Evolutionary conservation across 306 rosid genomes (phyloP).

Genomic region (Trifolium subterraneum): DNA sequence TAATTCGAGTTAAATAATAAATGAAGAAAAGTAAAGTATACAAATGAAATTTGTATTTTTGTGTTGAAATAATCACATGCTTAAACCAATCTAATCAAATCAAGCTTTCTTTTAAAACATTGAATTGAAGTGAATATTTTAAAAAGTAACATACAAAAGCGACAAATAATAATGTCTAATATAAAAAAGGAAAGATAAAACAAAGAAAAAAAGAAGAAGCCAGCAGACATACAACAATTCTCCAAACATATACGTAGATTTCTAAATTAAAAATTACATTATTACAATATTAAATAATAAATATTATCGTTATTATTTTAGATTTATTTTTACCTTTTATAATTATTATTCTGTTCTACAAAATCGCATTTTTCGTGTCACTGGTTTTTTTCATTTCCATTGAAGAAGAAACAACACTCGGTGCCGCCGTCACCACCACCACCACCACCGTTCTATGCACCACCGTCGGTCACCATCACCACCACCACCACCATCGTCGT

Average conservation of each 20-base stretch:
- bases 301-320: no score
- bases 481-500: not conserved
- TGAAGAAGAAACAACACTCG: constrained; percentile 38
- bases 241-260: no score
- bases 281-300: no score
- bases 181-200: not conserved
- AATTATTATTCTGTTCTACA: constrained; percentile 24
- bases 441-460: not conserved
- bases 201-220: no score
- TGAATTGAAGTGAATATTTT: not conserved
- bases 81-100: not conserved
- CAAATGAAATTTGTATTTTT: not conserved
- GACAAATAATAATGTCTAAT: constrained; percentile 4
- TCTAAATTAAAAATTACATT: no score
- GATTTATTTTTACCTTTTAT: not conserved
- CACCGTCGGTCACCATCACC: not conserved
- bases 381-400: constrained; percentile 34
- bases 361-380: constrained; percentile 41
- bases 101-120: not conserved
- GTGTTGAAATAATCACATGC: not conserved
- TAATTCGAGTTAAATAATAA: no score
- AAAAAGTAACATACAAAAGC: not conserved
- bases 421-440: constrained; percentile 36
- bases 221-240: not conserved
- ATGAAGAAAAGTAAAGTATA: no score